These are phyloP conservation scores for Marsdenia floribunda DNA, from an alignment of 257 asterid species.

Conservation along the genomic window DNA sequence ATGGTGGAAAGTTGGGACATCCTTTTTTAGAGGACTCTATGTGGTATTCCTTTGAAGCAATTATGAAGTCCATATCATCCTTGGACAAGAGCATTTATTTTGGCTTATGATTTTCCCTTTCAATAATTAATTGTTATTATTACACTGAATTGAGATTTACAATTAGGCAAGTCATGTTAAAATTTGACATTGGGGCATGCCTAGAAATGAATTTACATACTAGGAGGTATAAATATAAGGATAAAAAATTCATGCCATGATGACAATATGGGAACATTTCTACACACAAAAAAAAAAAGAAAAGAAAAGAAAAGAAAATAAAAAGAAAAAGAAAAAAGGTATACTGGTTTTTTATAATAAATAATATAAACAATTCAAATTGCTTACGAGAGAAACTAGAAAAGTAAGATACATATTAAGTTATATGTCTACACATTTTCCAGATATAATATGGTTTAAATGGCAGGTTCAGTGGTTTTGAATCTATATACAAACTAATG, in stretches of 20 bases:
- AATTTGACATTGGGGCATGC: background rate
- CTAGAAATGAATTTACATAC: background rate
- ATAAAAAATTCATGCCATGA: background rate
- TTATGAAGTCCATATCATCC: background rate
- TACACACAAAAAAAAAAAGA: background rate
- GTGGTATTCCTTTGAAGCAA: background rate
- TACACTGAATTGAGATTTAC: background rate
- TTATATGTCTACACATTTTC: background rate
- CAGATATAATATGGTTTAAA: background rate
- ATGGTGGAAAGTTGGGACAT: background rate
- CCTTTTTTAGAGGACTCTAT: background rate
- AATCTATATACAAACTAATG: background rate
- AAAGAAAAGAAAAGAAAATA: background rate
- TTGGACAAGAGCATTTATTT: background rate
- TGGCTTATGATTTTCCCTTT: background rate
- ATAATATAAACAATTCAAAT: background rate
- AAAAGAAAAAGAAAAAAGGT: background rate
- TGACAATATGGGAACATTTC: background rate
- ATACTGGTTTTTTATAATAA: background rate
- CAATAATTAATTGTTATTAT: background rate
- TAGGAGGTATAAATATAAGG: background rate
- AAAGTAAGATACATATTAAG: background rate
- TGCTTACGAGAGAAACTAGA: background rate
- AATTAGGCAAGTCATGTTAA: conserved; percentile 1
- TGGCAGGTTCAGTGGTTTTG: background rate